phyloP scores from a whole-genome alignment of 352 stramenopile genomes.

The Pythium inflatum region DNA sequence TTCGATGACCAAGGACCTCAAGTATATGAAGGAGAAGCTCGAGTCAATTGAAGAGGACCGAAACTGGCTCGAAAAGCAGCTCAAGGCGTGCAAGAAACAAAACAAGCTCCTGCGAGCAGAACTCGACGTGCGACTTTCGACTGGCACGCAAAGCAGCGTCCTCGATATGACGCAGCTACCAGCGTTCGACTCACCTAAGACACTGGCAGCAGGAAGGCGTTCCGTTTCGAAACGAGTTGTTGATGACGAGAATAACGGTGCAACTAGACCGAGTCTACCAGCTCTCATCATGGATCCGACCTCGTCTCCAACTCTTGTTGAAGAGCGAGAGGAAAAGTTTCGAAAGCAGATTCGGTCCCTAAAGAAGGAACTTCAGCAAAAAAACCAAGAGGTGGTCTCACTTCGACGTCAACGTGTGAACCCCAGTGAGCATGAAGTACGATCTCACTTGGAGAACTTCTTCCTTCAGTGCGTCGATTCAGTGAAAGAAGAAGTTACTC shows the following conservation, averaged over 20 bases:
- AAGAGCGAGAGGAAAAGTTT: conserved; percentile 74
- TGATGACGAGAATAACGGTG: conserved; percentile 13
- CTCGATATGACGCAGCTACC: conserved; percentile 42
- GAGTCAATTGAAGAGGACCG: conserved; percentile 91
- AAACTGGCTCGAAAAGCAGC: conserved; percentile 91
- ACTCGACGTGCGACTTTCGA: conserved; percentile 63
- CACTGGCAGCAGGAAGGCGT: neutral
- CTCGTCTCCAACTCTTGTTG: conserved; percentile 23
- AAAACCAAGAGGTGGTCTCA: conserved; percentile 55
- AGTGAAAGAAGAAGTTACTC: conserved; percentile 75
- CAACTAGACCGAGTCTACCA: conserved; percentile 3
- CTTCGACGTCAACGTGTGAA: conserved; percentile 44
- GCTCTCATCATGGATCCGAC: conserved; percentile 5
- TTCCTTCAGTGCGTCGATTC: conserved; percentile 85
- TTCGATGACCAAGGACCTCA: conserved; percentile 92
- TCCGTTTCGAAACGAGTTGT: conserved; percentile 4
- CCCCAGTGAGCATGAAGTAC: conserved; percentile 37
- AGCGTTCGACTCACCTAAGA: conserved; percentile 42
- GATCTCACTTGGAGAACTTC: conserved; percentile 68
- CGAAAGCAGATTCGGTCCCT: conserved; percentile 66
- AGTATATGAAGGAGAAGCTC: conserved; percentile 92
- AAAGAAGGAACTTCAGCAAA: conserved; percentile 72
- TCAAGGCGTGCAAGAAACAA: conserved; percentile 94
- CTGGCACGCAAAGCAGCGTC: conserved; percentile 24
- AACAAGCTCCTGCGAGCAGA: conserved; percentile 91